A percentile compares a stretch with the other conserved stretches of the same genome.
These are phyloP conservation scores for Capillidium heterosporum DNA, from an alignment of 371 early-diverging fungal genomes.

Conservation along the genomic window DNA sequence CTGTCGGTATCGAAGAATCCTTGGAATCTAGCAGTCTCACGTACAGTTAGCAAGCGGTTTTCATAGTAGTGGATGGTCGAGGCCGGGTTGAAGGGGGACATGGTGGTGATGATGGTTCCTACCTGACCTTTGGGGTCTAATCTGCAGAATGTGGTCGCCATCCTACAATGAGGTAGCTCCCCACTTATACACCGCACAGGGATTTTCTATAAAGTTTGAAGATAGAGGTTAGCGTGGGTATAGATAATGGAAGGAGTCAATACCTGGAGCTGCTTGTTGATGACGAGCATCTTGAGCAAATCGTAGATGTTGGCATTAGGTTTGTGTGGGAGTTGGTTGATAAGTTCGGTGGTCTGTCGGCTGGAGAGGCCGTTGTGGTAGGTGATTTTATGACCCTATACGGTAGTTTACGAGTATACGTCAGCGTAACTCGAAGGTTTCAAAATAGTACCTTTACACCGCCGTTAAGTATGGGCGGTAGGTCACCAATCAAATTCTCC, in stretches of 20 bases:
- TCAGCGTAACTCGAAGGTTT: too few relatives aligned
- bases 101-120: not conserved
- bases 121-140: slow-evolving; percentile 3
- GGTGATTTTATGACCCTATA: not conserved
- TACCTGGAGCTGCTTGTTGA: not conserved
- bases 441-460: not conserved
- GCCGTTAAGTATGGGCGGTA: slow-evolving; percentile 7
- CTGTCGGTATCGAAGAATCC: slow-evolving; percentile 10
- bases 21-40: slow-evolving; percentile 9
- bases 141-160: not conserved
- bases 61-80: slow-evolving; percentile 8
- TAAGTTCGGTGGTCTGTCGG: not conserved
- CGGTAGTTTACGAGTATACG: too few relatives aligned
- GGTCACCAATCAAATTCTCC: slow-evolving; percentile 6
- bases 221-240: not conserved
- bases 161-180: not conserved
- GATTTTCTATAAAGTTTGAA: not conserved
- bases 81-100: not conserved
- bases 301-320: not conserved
- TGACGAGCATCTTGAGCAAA: not conserved
- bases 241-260: not conserved
- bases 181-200: not conserved
- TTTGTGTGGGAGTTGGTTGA: too few relatives aligned
- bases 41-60: slow-evolving; percentile 7
- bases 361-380: not conserved